Percentiles rank a stretch among this genome's conserved stretches.
Conservation (phyloP, 345 rosid species). For the Aurinia saxatilis region DNA sequence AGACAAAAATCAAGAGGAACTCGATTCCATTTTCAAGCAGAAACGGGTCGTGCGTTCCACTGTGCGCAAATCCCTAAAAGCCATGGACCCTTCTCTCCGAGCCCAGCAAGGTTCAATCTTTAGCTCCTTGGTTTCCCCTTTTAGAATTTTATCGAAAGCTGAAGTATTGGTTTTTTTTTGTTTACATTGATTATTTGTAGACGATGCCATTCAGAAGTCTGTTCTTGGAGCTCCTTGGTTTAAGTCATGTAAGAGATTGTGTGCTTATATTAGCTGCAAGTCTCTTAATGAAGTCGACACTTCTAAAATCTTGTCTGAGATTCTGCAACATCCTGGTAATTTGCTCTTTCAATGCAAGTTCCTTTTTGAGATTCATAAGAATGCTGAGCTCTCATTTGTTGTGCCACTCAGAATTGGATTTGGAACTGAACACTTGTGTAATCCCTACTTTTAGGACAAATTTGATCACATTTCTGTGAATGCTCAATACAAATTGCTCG, state of each 20-base stretch:
- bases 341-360: constrained; percentile 9
- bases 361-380: not conserved
- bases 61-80: constrained; percentile 65
- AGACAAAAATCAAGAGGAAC: constrained; percentile 26
- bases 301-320: constrained; percentile 42
- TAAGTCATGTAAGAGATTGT: constrained; percentile 59
- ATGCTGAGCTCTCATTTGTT: not conserved
- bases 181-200: constrained; percentile 29
- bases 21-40: constrained; percentile 55
- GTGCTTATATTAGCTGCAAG: constrained; percentile 86
- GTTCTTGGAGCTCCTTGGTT: constrained; percentile 84
- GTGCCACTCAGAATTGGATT: not conserved
- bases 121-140: not conserved
- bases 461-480: not conserved
- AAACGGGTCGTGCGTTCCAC: constrained; percentile 58
- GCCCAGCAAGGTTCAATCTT: constrained; percentile 50
- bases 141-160: not conserved
- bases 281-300: constrained; percentile 85
- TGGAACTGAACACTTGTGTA: not conserved
- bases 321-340: constrained; percentile 40
- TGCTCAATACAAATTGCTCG: not conserved
- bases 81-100: constrained; percentile 70
- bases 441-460: not conserved
- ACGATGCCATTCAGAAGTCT: constrained; percentile 57
- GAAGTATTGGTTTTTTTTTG: no score